Evolutionary conservation across 768 basidiomycete genomes (phyloP), one percentile per base, ranked within the genome.

Genomic region (Termitomyces sp.): DNA sequence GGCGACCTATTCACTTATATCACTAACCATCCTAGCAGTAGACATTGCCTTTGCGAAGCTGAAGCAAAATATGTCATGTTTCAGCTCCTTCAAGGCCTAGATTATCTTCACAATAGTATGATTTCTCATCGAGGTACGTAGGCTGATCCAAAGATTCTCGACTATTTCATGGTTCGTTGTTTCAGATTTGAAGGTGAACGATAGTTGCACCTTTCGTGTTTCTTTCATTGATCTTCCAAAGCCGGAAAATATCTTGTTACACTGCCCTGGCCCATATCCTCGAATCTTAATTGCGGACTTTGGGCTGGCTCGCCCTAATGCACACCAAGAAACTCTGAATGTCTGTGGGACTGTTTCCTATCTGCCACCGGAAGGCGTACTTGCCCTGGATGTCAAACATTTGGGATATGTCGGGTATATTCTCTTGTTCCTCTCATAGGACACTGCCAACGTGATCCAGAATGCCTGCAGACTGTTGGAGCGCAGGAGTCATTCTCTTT

Each of bases 401-500:
- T 71, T 89, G 45, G 84, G 88, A 53, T 92, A 91, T 63, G 71
- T 78, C 31, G 81, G 81, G 82, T 80, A 66, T 39, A 27, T 20
- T 33, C 13, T 53, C 63, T 31, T 49, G 20, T 41, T 37, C 20
- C 22, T 46, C 55, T 34, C n/a, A 20, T 20, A 8, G 46, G 18
- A 31, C 45, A 42, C 46, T 13, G 8, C 2, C 37, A 30, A 18
- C 58, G 15, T 48, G 20, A 13, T 42, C 42, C 71, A 90, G 90
- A 20, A 88, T 93, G 87, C 89, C 91, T n/a, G 81, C 91, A 3
- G 92, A 94, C 70, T 93, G 91, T 66, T 94, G 92, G 92, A 92
- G 91, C 64, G 82, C 88, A 13, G 92, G 92, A 6, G 81, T 93
- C 6, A 85, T 90, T 54, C 72, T 93, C 54, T 93, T 87, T 62